Conservation (phyloP, 1,139 yeast species). For the Lipomyces yarrowii region DNA sequence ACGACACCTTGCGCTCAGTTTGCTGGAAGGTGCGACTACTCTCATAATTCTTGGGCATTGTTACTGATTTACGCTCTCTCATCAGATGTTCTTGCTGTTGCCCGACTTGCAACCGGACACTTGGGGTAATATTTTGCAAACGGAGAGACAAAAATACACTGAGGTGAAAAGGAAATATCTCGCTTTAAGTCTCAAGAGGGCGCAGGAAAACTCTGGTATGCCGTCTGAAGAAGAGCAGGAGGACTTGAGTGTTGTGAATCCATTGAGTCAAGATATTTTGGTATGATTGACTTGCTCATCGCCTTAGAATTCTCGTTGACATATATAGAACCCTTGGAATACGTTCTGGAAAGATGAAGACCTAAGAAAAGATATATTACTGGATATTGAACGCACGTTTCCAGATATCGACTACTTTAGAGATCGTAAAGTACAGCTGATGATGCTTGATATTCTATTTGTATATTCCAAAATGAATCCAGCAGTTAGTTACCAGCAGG, state of each 20-base stretch:
- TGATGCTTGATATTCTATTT: conserved; percentile 52
- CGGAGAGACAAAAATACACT: conserved; percentile 22
- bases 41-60: not conserved
- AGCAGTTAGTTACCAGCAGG: conserved; percentile 60
- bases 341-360: conserved; percentile 36
- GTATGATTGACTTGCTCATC: conserved; percentile 5
- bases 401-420: conserved; percentile 58
- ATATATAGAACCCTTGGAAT: conserved; percentile 28
- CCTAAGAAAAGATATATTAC: conserved; percentile 38
- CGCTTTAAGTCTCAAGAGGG: conserved; percentile 15
- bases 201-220: conserved; percentile 9
- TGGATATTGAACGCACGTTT: conserved; percentile 60
- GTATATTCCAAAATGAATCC: conserved; percentile 56
- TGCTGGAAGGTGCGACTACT: conserved; percentile 25
- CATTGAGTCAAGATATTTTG: conserved; percentile 26
- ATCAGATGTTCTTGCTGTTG: conserved; percentile 24
- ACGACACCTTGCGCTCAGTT: conserved; percentile 23
- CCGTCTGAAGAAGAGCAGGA: conserved; percentile 9
- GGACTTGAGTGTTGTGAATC: conserved; percentile 27
- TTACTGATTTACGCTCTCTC: not conserved
- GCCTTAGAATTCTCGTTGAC: not conserved
- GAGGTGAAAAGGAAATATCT: conserved; percentile 20
- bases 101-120: conserved; percentile 30
- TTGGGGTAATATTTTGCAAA: conserved; percentile 15
- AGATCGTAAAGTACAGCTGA: conserved; percentile 38